These are phyloP conservation scores for Pachyrhizus erosus DNA, from an alignment of 306 rosid genomes.

Conservation along the genomic window DNA sequence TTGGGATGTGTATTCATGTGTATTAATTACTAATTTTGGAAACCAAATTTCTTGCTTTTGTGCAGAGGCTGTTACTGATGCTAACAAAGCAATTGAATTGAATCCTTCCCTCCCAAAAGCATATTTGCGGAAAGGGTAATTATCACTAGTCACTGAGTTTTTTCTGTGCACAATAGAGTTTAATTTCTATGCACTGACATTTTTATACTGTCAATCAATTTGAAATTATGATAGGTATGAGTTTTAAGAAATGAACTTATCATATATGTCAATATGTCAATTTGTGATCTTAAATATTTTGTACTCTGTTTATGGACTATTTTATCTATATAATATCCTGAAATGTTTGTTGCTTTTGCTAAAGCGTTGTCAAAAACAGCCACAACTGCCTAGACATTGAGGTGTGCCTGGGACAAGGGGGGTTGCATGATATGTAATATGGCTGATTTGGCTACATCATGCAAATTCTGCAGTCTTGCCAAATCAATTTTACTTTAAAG, in stretches of 20 bases:
- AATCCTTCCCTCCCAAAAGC: conserved; percentile 67
- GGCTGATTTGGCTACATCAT: background rate
- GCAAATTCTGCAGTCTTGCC: background rate
- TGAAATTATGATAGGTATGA: no score
- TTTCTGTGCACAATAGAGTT: background rate
- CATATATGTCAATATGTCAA: no score
- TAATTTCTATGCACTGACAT: no score
- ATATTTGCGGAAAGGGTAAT: conserved; percentile 87
- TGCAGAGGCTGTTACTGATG: conserved; percentile 85
- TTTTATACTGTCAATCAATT: no score
- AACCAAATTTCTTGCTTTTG: conserved; percentile 22
- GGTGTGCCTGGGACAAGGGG: background rate
- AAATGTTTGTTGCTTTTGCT: conserved; percentile 8
- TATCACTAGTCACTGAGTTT: background rate
- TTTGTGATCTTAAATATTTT: no score
- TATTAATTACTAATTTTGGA: background rate
- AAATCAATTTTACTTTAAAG: background rate
- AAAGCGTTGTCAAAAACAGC: background rate
- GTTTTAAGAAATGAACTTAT: no score
- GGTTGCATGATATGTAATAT: background rate
- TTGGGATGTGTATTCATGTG: background rate
- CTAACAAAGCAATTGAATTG: conserved; percentile 85
- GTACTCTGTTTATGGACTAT: no score
- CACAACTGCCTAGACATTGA: background rate
- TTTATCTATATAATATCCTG: background rate